A percentile compares a stretch with the other conserved stretches of the same genome.
Conservation (phyloP, 2,329 filamentous ascomycete genomes). For the Cercospora sesami region DNA sequence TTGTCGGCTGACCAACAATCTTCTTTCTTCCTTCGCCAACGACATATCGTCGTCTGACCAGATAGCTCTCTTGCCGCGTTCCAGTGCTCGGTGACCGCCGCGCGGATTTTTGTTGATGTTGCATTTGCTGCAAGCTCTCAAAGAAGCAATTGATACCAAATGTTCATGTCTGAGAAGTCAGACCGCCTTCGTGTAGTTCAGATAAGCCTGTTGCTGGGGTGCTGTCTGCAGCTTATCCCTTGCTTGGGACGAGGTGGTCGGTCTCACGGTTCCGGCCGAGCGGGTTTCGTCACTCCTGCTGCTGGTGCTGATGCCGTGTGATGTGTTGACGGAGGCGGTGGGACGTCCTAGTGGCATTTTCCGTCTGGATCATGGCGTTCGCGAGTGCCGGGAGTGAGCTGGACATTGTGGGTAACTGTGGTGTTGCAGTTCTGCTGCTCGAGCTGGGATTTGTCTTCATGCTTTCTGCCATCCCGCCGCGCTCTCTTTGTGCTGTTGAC, state of each 20-base stretch:
- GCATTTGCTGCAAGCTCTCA: not conserved
- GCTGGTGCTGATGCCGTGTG: not conserved
- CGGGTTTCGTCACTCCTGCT: not conserved
- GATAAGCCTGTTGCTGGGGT: not conserved
- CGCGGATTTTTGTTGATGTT: not conserved
- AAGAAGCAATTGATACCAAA: not conserved
- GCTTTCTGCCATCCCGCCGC: not conserved
- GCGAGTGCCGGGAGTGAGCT: not conserved
- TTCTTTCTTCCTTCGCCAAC: not conserved
- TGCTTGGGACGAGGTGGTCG: not conserved
- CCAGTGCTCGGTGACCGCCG: constrained; percentile 5
- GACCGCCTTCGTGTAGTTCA: constrained; percentile 3
- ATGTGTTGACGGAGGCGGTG: not conserved
- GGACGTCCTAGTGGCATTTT: not conserved
- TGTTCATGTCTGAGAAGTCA: not conserved
- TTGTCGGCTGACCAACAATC: not conserved
- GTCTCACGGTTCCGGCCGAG: not conserved
- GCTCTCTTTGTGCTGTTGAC: not conserved
- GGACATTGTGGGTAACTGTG: not conserved
- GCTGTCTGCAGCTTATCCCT: not conserved
- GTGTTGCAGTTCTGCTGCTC: not conserved
- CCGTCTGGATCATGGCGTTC: not conserved
- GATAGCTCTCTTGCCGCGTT: constrained; percentile 1
- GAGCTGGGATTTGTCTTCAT: not conserved
- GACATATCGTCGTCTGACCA: not conserved